Percentiles rank a stretch among this genome's conserved stretches.
These are phyloP conservation scores for Sporothrix dimorphospora DNA, from an alignment of 2,329 filamentous ascomycete genomes.

Conservation along the genomic window DNA sequence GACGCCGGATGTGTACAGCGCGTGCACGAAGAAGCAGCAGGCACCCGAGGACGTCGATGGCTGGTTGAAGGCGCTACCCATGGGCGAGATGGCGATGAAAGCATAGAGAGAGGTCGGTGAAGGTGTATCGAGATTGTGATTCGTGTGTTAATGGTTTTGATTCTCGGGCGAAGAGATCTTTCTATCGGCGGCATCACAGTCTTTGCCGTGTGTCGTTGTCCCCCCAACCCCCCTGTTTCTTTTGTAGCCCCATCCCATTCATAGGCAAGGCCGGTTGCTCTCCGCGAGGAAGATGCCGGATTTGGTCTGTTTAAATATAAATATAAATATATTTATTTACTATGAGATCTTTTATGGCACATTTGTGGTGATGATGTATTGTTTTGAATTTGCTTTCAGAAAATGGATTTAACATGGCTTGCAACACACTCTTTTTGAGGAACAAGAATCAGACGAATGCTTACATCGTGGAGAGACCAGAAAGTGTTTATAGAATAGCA, in stretches of 20 bases:
- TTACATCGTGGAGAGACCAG: too few relatives aligned
- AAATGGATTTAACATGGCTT: too few relatives aligned
- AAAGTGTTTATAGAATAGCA: too few relatives aligned
- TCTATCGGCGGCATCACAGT: background rate
- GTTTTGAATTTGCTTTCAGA: too few relatives aligned
- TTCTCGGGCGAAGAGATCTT: background rate
- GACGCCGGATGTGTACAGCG: slow-evolving; percentile 49
- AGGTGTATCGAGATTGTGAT: background rate
- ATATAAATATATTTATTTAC: background rate
- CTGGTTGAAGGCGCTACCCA: slow-evolving; percentile 44
- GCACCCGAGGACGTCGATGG: slow-evolving; percentile 54
- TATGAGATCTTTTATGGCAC: background rate
- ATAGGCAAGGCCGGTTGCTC: background rate
- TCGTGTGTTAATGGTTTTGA: background rate
- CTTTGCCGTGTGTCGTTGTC: background rate
- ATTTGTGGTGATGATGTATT: background rate
- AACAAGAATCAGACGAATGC: too few relatives aligned
- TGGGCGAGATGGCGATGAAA: slow-evolving; percentile 41
- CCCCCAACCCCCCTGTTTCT: background rate
- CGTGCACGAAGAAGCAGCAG: slow-evolving; percentile 51
- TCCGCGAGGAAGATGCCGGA: too few relatives aligned
- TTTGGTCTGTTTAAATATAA: background rate
- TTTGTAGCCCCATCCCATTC: slow-evolving; percentile 15
- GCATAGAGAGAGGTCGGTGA: slow-evolving; percentile 32
- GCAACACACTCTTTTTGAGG: too few relatives aligned